Percentiles rank a stretch among this genome's conserved stretches.
These are phyloP conservation scores for Pleurotus tuber-regium DNA, from an alignment of 768 basidiomycete species.

Conservation along the genomic window DNA sequence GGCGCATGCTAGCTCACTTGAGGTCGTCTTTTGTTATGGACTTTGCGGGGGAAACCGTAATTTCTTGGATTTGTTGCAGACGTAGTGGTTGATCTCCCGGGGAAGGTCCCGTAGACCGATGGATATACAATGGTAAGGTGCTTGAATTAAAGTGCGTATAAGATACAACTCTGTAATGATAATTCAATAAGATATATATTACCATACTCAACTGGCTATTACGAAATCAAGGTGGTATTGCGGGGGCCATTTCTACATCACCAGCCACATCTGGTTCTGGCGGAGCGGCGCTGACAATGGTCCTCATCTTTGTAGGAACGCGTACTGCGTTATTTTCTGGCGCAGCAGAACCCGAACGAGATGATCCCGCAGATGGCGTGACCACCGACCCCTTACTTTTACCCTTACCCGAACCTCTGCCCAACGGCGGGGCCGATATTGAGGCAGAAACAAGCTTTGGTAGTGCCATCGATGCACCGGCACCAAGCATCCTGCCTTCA, in stretches of 20 bases:
- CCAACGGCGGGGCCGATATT: constrained; percentile 43
- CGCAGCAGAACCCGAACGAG: constrained; percentile 53
- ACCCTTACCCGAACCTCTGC: constrained; percentile 37
- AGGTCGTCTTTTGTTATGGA: no score
- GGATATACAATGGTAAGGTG: no score
- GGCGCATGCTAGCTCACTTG: no score
- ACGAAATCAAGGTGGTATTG: background rate
- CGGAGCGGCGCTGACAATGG: constrained; percentile 48
- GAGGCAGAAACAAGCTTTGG: constrained; percentile 21
- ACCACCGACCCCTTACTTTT: constrained; percentile 38
- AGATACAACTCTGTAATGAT: no score
- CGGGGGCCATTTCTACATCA: constrained; percentile 33
- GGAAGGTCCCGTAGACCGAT: no score
- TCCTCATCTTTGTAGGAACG: constrained; percentile 67
- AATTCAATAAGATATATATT: no score
- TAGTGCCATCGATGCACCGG: background rate
- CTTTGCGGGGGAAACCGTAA: no score
- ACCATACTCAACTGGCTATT: background rate
- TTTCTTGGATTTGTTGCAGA: no score
- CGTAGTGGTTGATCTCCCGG: no score
- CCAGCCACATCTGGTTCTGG: constrained; percentile 46
- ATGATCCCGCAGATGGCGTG: constrained; percentile 53
- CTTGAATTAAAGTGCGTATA: no score
- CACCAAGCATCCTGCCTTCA: constrained; percentile 8
- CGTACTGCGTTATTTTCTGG: constrained; percentile 44